These are phyloP conservation scores for Saxispiralis lemnorum DNA, from an alignment of 495 filamentous ascomycete genomes.

Conservation along the genomic window DNA sequence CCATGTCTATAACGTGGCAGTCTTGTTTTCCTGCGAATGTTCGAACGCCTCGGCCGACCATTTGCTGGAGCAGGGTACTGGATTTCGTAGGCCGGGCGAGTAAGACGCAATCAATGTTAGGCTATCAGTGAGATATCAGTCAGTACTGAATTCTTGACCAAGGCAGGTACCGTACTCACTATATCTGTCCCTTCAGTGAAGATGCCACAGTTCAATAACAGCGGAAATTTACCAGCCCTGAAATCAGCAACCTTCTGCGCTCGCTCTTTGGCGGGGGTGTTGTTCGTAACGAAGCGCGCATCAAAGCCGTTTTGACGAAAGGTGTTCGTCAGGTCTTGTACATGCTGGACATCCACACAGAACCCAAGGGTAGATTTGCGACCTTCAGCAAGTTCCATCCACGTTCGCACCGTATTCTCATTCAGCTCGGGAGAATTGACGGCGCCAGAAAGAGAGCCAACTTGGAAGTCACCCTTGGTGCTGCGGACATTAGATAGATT, in stretches of 20 bases:
- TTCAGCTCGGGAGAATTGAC: constrained; percentile 69
- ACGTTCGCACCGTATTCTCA: constrained; percentile 63
- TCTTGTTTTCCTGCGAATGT: constrained; percentile 62
- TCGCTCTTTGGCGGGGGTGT: constrained; percentile 48
- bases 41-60: constrained; percentile 90
- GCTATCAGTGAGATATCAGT: constrained; percentile 17
- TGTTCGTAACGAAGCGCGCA: constrained; percentile 64
- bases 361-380: constrained; percentile 83
- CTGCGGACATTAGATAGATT: constrained; percentile 53
- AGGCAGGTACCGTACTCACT: not conserved
- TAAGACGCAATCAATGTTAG: constrained; percentile 88
- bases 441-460: constrained; percentile 50
- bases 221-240: constrained; percentile 55
- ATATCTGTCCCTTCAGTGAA: constrained; percentile 97
- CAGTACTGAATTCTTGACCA: not conserved
- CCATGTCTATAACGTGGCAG: constrained; percentile 96
- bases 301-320: constrained; percentile 68
- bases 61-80: constrained; percentile 80
- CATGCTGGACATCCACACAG: constrained; percentile 76
- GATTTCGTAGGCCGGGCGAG: constrained; percentile 80
- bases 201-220: constrained; percentile 87
- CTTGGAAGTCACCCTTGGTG: constrained; percentile 62
- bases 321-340: constrained; percentile 46
- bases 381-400: constrained; percentile 53
- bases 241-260: constrained; percentile 56